phyloP scores from a whole-genome alignment of 805 yeast species.

The Debaryomyces maramus region DNA sequence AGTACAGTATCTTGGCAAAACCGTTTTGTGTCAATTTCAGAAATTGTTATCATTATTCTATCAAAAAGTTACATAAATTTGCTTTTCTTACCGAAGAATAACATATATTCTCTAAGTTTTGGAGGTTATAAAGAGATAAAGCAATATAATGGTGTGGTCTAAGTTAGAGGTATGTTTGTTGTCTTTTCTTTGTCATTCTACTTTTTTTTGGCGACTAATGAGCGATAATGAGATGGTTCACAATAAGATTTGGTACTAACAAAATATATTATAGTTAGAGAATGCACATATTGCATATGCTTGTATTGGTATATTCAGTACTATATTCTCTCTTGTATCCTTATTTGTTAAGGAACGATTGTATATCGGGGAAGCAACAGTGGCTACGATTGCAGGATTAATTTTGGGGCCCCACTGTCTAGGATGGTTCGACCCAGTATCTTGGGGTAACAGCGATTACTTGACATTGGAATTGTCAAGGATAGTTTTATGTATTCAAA shows the following conservation, averaged over 20 bases:
- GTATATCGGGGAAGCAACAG: slow-evolving; percentile 89
- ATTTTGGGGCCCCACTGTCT: slow-evolving; percentile 87
- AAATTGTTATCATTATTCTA: too few species aligned
- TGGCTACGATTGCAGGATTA: slow-evolving; percentile 81
- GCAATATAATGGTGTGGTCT: slow-evolving; percentile 27
- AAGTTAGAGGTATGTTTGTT: slow-evolving; percentile 37
- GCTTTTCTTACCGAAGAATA: too few species aligned
- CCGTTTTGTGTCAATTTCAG: too few species aligned
- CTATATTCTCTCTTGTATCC: slow-evolving; percentile 78
- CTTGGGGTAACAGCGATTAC: slow-evolving; percentile 84
- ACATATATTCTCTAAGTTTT: too few species aligned
- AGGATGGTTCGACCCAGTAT: slow-evolving; percentile 76
- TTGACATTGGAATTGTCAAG: slow-evolving; percentile 83
- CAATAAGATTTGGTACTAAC: neutral
- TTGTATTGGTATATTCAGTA: slow-evolving; percentile 77
- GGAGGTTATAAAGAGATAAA: too few species aligned
- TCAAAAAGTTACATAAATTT: too few species aligned
- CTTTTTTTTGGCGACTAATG: neutral
- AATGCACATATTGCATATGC: slow-evolving; percentile 87
- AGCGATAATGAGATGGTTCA: neutral
- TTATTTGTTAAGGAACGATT: slow-evolving; percentile 78
- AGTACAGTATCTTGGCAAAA: too few species aligned
- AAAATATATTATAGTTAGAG: slow-evolving; percentile 39
- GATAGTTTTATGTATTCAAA: slow-evolving; percentile 80
- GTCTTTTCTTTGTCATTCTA: neutral